Evolutionary conservation across 257 asterid genomes (phyloP).

Genomic region (Ligustrum vulgare): DNA sequence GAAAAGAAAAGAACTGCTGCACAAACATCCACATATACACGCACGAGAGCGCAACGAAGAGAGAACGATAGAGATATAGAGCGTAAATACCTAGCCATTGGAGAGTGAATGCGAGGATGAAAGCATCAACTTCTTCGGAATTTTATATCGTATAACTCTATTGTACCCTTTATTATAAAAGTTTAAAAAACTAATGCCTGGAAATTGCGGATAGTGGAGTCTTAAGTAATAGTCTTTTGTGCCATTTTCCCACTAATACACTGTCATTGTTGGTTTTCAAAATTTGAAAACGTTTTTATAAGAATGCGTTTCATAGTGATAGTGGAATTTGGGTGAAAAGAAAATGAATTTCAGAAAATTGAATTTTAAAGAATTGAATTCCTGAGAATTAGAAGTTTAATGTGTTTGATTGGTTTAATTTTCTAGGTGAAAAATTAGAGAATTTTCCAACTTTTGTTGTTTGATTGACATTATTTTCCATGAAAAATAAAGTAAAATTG

Average conservation of each 20-base stretch:
- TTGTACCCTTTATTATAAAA: neutral
- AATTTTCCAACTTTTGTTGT: too few relatives aligned
- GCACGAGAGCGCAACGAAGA: too few relatives aligned
- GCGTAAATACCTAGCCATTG: conserved; percentile 58
- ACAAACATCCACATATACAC: neutral
- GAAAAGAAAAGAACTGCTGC: neutral
- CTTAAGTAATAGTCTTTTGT: conserved; percentile 22
- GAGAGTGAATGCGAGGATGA: conserved; percentile 28
- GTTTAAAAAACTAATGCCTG: neutral
- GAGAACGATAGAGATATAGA: neutral
- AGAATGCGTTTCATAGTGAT: too few relatives aligned
- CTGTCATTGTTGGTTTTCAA: neutral
- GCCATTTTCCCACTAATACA: conserved; percentile 15
- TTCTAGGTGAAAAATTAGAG: too few relatives aligned
- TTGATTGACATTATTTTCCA: too few relatives aligned
- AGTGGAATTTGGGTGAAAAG: too few relatives aligned
- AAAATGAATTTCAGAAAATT: too few relatives aligned
- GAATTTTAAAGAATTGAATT: too few relatives aligned
- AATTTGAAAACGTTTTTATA: neutral
- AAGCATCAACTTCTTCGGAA: neutral
- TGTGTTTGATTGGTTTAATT: too few relatives aligned
- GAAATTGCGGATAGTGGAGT: conserved; percentile 5
- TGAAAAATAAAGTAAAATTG: too few relatives aligned
- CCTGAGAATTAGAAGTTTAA: too few relatives aligned
- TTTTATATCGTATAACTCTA: neutral